A percentile compares a stretch with the other conserved stretches of the same genome.
These are phyloP conservation scores for Lagenaria siceraria DNA, from an alignment of 306 rosid species.

Conservation along the genomic window DNA sequence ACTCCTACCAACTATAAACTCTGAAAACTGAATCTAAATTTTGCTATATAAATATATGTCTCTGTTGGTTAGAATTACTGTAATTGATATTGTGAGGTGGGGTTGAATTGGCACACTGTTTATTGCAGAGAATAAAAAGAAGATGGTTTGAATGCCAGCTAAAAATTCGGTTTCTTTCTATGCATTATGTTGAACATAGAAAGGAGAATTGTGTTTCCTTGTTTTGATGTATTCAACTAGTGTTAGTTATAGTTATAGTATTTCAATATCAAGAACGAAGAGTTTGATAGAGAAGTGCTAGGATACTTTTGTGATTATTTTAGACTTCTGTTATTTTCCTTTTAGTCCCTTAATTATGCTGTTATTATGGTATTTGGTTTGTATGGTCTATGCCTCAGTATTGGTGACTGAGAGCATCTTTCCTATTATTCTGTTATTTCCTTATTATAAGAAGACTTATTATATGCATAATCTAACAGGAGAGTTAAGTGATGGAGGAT, in stretches of 20 bases:
- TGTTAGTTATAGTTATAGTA: background rate
- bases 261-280: background rate
- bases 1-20: no score
- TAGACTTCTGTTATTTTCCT: no score
- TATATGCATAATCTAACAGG: conserved; percentile 21
- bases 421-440: no score
- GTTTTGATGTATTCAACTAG: background rate
- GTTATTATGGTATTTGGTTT: no score
- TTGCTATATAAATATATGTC: no score
- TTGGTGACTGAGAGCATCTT: no score
- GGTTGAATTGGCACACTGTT: background rate
- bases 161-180: background rate
- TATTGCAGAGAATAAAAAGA: background rate
- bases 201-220: background rate
- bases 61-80: no score
- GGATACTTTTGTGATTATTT: no score
- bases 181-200: background rate
- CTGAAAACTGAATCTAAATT: no score
- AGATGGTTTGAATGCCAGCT: background rate
- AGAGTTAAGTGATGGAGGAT: conserved; percentile 45
- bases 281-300: background rate
- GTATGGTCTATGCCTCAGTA: no score
- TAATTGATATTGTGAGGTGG: no score
- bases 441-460: background rate
- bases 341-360: no score